A percentile compares a stretch with the other conserved stretches of the same genome.
Conservation (phyloP, 768 basidiomycete species). For the Boletus fagicola region DNA sequence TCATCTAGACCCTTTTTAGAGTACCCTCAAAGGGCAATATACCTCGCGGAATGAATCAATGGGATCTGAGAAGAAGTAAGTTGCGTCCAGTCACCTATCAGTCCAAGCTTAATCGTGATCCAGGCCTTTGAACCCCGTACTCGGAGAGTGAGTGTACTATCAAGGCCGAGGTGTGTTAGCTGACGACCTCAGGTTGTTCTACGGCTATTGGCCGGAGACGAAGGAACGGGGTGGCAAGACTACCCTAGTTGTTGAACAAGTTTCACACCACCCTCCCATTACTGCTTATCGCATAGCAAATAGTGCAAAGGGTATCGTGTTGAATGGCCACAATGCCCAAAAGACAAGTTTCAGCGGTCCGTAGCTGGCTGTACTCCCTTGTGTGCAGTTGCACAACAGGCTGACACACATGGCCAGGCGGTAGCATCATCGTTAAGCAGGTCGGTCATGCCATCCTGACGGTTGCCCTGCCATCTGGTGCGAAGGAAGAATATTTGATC, state of each 20-base stretch:
- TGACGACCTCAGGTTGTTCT: constrained; percentile 62
- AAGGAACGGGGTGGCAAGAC: constrained; percentile 73
- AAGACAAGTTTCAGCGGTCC: constrained; percentile 89
- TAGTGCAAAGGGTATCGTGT: constrained; percentile 64
- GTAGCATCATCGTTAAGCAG: constrained; percentile 86
- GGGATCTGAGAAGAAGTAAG: constrained; percentile 97
- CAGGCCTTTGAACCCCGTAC: constrained; percentile 93
- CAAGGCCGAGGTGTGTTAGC: background rate
- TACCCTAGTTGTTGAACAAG: constrained; percentile 85
- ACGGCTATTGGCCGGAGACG: constrained; percentile 80
- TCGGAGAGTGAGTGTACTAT: constrained; percentile 72
- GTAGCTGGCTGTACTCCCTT: constrained; percentile 13
- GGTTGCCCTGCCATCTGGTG: constrained; percentile 55
- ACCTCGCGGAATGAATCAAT: constrained; percentile 92
- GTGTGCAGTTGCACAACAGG: background rate
- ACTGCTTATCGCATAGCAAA: constrained; percentile 90
- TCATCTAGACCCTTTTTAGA: constrained; percentile 39
- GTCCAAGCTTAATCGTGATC: constrained; percentile 11
- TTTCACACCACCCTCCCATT: constrained; percentile 92
- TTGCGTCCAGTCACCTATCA: constrained; percentile 6
- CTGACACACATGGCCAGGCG: constrained; percentile 39
- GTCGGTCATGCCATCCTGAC: constrained; percentile 90
- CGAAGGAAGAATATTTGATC: constrained; percentile 75
- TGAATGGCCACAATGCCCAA: constrained; percentile 90
- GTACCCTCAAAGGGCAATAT: constrained; percentile 93